Conservation (phyloP, 176 grass and related monocot genomes). For the Calamus simplicifolius region DNA sequence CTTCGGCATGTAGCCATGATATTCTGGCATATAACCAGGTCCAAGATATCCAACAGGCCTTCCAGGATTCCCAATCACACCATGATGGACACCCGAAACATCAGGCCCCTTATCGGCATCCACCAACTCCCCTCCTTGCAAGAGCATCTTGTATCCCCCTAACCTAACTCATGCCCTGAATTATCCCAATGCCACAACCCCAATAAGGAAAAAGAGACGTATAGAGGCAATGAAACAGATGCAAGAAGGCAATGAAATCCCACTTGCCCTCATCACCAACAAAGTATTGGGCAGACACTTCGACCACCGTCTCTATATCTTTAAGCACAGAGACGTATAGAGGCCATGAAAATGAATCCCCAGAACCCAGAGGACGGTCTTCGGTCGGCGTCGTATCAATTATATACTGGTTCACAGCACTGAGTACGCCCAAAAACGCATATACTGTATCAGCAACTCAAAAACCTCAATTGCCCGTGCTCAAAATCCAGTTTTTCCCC, state of each 20-base stretch:
- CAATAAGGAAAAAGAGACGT: constrained; percentile 5
- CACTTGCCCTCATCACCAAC: constrained; percentile 83
- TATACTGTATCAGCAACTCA: constrained; percentile 50
- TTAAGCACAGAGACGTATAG: constrained; percentile 77
- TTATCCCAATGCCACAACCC: no score
- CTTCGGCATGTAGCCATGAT: constrained; percentile 32
- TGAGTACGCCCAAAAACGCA: constrained; percentile 79
- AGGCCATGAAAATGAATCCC: constrained; percentile 62
- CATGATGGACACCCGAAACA: constrained; percentile 28
- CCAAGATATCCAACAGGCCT: constrained; percentile 20
- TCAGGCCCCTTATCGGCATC: constrained; percentile 41
- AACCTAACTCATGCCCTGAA: constrained; percentile 72
- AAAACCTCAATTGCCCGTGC: background rate
- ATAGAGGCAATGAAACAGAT: no score
- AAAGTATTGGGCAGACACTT: constrained; percentile 80
- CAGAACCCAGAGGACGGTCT: constrained; percentile 17
- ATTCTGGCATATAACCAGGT: constrained; percentile 38
- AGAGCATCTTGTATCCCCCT: constrained; percentile 82
- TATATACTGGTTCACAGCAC: constrained; percentile 94
- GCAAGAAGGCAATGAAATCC: constrained; percentile 77
- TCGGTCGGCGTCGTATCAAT: constrained; percentile 46
- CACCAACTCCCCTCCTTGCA: constrained; percentile 82
- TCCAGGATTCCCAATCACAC: constrained; percentile 23
- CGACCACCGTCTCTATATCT: constrained; percentile 83
- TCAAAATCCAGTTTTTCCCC: background rate